Evolutionary conservation across 805 yeast species (phyloP).

Genomic region (Pichia californica): DNA sequence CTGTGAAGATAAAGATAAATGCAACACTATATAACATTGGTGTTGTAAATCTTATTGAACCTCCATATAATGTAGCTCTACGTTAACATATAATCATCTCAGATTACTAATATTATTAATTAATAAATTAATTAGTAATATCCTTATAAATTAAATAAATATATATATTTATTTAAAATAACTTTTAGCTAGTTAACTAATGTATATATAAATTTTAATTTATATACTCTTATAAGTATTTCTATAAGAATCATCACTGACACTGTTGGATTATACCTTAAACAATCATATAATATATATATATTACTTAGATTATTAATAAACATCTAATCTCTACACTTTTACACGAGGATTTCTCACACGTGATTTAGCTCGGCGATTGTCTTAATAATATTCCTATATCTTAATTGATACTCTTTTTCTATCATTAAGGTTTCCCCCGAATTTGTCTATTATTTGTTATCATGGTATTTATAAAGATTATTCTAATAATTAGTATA

Average conservation of each 20-base stretch:
- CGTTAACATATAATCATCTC: conserved; percentile 1
- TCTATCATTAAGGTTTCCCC: conserved; percentile 3
- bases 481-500: neutral
- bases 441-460: conserved; percentile 1
- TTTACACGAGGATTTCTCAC: neutral
- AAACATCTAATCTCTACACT: conserved; percentile 3
- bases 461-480: neutral
- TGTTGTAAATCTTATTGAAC: too few relatives aligned
- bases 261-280: conserved; percentile 3
- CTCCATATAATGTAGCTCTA: neutral
- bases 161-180: neutral
- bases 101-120: conserved; percentile 1
- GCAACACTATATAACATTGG: too few relatives aligned
- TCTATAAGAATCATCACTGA: conserved; percentile 1
- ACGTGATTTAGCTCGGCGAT: conserved; percentile 3
- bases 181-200: conserved; percentile 1
- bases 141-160: neutral
- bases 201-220: neutral
- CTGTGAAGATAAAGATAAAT: too few relatives aligned
- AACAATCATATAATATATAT: neutral
- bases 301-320: conserved; percentile 2
- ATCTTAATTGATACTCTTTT: neutral
- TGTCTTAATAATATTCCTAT: neutral
- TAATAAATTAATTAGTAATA: neutral
- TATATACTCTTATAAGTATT: conserved; percentile 1